Evolutionary conservation across 495 filamentous ascomycete genomes (phyloP).

Genomic region (Hypoxylon fuscum): DNA sequence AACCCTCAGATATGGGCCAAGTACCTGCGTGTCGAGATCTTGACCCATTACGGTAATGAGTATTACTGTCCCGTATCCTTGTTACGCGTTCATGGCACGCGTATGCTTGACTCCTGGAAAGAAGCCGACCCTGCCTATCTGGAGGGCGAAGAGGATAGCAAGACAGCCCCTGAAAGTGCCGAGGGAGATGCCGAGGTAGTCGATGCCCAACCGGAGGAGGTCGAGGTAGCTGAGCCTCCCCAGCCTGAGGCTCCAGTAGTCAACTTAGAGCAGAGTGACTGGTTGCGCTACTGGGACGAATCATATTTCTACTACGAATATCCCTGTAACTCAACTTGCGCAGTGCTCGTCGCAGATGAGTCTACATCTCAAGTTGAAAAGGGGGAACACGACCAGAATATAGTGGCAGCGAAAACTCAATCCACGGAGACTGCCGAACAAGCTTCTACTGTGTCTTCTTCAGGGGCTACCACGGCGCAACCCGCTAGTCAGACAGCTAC

Average conservation of each 20-base stretch:
- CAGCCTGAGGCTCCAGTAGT: conserved; percentile 30
- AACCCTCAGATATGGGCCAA: conserved; percentile 95
- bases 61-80: conserved; percentile 95
- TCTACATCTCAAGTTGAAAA: neutral
- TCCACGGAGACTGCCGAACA: conserved; percentile 17
- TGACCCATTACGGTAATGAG: conserved; percentile 94
- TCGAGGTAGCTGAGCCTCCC: conserved; percentile 46
- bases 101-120: conserved; percentile 94
- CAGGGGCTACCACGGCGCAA: conserved; percentile 22
- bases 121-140: conserved; percentile 69
- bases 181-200: conserved; percentile 40
- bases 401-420: conserved; percentile 8
- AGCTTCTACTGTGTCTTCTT: conserved; percentile 22
- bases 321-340: conserved; percentile 35
- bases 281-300: conserved; percentile 38
- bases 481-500: conserved; percentile 27
- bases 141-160: conserved; percentile 56
- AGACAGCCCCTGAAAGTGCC: conserved; percentile 41
- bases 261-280: conserved; percentile 29
- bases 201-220: conserved; percentile 35
- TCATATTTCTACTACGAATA: conserved; percentile 34
- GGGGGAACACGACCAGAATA: conserved; percentile 4
- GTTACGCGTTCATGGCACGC: conserved; percentile 90
- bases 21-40: conserved; percentile 89
- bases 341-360: conserved; percentile 21